Evolutionary conservation across 23 red algal genomes (phyloP), one percentile per base, ranked within the genome.

Genomic region (Agarophyton chilense): DNA sequence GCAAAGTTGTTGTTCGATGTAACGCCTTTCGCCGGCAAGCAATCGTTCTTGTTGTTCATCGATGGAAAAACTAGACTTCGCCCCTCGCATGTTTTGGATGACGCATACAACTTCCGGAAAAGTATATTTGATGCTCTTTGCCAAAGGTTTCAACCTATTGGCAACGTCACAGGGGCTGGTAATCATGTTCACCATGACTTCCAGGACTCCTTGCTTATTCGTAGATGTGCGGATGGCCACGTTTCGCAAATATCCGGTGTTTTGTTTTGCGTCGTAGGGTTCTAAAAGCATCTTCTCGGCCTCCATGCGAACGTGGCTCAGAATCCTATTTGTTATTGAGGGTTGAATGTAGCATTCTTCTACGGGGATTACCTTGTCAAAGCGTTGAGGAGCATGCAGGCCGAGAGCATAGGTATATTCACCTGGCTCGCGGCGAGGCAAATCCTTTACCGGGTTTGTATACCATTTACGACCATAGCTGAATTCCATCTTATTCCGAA

Each of bases 401-500:
- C 96, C 96, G 3, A 98, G 52, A 39, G 83, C 90, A 92, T 93
- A 98, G 7, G 74, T 82, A 74, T 53, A 52, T 12, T 91, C 87
- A 21, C 71, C 50, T 2, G 34, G n/a, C 40, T 77, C 63, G 3
- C 65, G 76, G 12, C 46, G 40, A 18, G 78, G 52, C 9, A 43
- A 16, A 9, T 25, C 55, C 24, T 53, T 74, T 21, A 17, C 35
- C 24, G 72, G 52, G 12, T 43, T 53, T 12, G 43, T 31, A 75
- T 78, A 84, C 93, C 94, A 99, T 35, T 72, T 73, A 19, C 84
- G 85, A 14, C 97, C 97, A 70, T 94, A 99, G 24, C 68, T 86
- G 33, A 99, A 99, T 82, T 99, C 97, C 97, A 99, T 99, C 63
- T 99, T 99, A 58, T 99, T 99, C 0, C 97, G 91, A 75, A 92